Percentiles rank a stretch among this genome's conserved stretches.
Conservation (phyloP, 257 asterid species). For the Perilla frutescens region DNA sequence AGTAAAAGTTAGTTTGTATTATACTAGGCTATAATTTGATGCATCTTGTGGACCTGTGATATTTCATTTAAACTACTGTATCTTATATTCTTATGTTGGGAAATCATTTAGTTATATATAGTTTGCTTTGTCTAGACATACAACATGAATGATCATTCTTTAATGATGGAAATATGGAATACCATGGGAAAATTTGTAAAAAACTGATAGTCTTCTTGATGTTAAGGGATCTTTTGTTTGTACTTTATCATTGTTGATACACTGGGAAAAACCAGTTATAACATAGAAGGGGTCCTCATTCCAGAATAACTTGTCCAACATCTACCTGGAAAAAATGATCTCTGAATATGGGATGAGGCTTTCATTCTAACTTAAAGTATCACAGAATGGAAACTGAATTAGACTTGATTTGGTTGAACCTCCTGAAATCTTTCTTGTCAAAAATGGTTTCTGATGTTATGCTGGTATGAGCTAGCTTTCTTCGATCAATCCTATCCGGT, state of each 20-base stretch:
- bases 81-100: neutral
- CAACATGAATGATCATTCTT: neutral
- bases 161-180: constrained; percentile 12
- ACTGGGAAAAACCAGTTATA: constrained; percentile 7
- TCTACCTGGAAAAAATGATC: constrained; percentile 16
- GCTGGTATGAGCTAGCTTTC: too few species aligned
- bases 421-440: too few species aligned
- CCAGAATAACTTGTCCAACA: constrained; percentile 25
- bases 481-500: too few species aligned
- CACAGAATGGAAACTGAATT: too few species aligned
- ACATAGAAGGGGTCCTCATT: constrained; percentile 26
- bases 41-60: constrained; percentile 21
- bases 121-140: constrained; percentile 14
- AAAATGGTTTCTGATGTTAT: too few species aligned
- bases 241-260: neutral
- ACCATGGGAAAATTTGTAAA: constrained; percentile 18
- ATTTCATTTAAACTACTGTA: constrained; percentile 16
- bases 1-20: constrained; percentile 2
- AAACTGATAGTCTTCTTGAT: constrained; percentile 6
- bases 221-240: constrained; percentile 7
- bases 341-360: neutral
- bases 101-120: constrained; percentile 17
- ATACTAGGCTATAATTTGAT: constrained; percentile 4
- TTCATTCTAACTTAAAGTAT: too few species aligned
- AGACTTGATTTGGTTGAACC: too few species aligned